Conservation (phyloP, 2,329 filamentous ascomycete genomes). For the Ophiostoma ulmi region DNA sequence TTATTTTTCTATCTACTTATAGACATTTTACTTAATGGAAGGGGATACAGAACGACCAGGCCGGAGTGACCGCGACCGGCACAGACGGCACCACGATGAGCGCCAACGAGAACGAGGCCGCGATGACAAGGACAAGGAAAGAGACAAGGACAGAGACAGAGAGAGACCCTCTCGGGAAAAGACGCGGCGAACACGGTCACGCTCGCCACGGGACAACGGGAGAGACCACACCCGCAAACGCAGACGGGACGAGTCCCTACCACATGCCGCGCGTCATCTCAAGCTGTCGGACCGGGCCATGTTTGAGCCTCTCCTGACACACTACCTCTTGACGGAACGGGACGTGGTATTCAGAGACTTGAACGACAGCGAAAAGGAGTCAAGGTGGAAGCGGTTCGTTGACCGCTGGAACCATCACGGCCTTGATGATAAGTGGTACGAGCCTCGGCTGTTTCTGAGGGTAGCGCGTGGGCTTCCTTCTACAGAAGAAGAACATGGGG, state of each 20-base stretch:
- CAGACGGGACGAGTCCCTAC: neutral
- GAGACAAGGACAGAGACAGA: neutral
- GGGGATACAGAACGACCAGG: neutral
- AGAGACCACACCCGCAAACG: neutral
- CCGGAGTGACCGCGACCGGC: neutral
- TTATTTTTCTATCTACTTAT: neutral
- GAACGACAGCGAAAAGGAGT: slow-evolving; percentile 64
- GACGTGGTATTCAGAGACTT: neutral
- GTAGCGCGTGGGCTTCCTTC: slow-evolving; percentile 34
- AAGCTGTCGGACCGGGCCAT: neutral
- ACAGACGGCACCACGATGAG: neutral
- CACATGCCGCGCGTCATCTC: slow-evolving; percentile 9
- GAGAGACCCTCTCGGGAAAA: neutral
- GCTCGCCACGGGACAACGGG: neutral
- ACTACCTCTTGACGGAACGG: neutral
- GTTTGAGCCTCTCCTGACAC: slow-evolving; percentile 3
- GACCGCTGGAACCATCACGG: slow-evolving; percentile 88
- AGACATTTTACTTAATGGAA: neutral
- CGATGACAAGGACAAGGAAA: neutral
- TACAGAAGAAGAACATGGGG: slow-evolving; percentile 31
- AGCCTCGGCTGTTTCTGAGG: slow-evolving; percentile 60
- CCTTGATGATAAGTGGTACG: slow-evolving; percentile 89
- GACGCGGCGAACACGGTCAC: neutral
- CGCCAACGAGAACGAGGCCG: neutral
- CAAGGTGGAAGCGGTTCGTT: slow-evolving; percentile 90